Evolutionary conservation across 495 filamentous ascomycete genomes (phyloP).

Genomic region (Neurospora cerealis): DNA sequence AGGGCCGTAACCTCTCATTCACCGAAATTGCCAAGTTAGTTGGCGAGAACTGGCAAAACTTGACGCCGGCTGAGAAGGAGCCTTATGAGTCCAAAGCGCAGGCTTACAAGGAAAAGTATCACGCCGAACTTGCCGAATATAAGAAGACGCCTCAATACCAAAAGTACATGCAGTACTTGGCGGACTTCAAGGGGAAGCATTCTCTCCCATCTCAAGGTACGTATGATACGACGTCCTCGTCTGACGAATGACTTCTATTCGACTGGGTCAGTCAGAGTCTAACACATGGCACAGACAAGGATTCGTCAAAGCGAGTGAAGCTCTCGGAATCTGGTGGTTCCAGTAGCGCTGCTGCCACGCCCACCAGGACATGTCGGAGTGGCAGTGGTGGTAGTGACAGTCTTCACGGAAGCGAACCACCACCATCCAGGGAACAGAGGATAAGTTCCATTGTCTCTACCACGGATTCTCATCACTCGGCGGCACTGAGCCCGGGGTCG

Average conservation of each 20-base stretch:
- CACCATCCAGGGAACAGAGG: slow-evolving; percentile 29
- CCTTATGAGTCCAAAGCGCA: slow-evolving; percentile 59
- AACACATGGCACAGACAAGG: slow-evolving; percentile 26
- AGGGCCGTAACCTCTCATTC: slow-evolving; percentile 62
- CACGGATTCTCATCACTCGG: slow-evolving; percentile 24
- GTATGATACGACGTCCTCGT: slow-evolving; percentile 1
- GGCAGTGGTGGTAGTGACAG: slow-evolving; percentile 31
- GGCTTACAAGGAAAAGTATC: slow-evolving; percentile 60
- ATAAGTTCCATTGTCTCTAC: slow-evolving; percentile 27
- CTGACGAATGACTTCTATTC: not conserved
- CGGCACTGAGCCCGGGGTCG: slow-evolving; percentile 11
- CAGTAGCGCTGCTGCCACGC: slow-evolving; percentile 23
- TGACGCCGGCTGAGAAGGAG: slow-evolving; percentile 54
- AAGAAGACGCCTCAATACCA: slow-evolving; percentile 57
- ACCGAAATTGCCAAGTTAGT: slow-evolving; percentile 76
- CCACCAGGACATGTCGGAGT: slow-evolving; percentile 28
- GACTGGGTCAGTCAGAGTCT: not conserved
- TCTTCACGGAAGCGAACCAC: slow-evolving; percentile 35
- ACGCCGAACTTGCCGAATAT: slow-evolving; percentile 55
- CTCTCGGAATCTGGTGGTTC: slow-evolving; percentile 12
- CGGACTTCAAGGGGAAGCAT: slow-evolving; percentile 64
- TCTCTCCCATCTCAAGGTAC: slow-evolving; percentile 37
- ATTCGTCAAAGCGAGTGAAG: slow-evolving; percentile 34
- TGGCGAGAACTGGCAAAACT: slow-evolving; percentile 67
- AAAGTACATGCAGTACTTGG: slow-evolving; percentile 55